Base-by-base conservation (phyloP, 2,329 filamentous ascomycete species). In the Pseudopyricularia javanii region DNA sequence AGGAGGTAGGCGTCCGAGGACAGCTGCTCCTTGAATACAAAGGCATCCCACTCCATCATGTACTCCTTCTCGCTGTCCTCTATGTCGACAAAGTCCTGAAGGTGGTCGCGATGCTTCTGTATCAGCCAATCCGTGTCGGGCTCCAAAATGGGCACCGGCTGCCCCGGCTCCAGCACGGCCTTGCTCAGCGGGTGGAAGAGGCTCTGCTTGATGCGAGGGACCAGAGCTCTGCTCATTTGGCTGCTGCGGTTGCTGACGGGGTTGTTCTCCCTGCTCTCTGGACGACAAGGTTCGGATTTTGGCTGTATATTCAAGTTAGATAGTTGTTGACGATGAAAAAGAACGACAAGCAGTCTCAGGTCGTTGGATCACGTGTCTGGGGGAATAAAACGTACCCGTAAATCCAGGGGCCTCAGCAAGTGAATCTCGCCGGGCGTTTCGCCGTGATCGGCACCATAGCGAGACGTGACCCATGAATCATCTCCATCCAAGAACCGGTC, bases 151-250 rank as follows among this genome's bases (percentile, higher is more conserved):
- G 73, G 72, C 24, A 80, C 65, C 24, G 70, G 65, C 2, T 73
- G 68, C 3, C 75, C 76, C 1, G 76, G 69, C 32, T 70, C 67
- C 22, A 82, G 67, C 7, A 65, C 66, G 8, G 72, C 70, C 59
- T 79, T 80, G 65, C 75, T 80, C 11, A 80, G 68, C 2, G 76
- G 72, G 59, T 82, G 76, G 55, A 74, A 82, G n/a, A 82, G 69
- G 7, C 72, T 71, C 53, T 78, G 74, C 26, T 70, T 71, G 8
- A 70, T 76, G 4, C 71, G 62, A 7, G 77, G 78, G 33, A 80
- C 71, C 24, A 72, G 53, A 53, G 58, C 47, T 51, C 20, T 34
- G 32, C 34, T 51, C 7, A 12, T 37, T 24, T 7, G 9, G 26
- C 11, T 33, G 26, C 28, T 32, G 15, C 45, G 20, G 47, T 15